Base-by-base conservation (phyloP, 306 rosid species). In the Quercus bicolor region DNA sequence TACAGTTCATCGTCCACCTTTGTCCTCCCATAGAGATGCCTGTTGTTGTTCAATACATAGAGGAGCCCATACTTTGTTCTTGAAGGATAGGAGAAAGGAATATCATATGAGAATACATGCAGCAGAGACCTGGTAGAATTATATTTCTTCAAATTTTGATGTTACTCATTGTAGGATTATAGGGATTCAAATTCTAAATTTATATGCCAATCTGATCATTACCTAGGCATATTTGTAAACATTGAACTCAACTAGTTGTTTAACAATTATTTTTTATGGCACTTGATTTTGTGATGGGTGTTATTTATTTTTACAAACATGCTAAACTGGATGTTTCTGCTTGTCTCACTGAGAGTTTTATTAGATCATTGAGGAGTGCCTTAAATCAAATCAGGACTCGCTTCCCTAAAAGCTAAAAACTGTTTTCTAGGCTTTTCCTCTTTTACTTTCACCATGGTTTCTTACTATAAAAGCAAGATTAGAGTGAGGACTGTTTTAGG, bases 21-120 rank as follows among this genome's bases (percentile, higher is more conserved):
- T 69, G 60, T 81, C 77, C 72, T 13, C 53, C 84, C 79, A 77
- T 75, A 56, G 81, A 74, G 70, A 78, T 74, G 81, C 73, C 7
- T 34, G 4, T 3, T 11, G 15, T 79, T 75, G 81, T 73, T 53
- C 76, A 55, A 75, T 80, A 68, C 74, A 68, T 79, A 61, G 71
- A 73, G 77, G 76, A 70, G 77, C 55, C 71, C 56, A 75, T 69
- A 75, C 7, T 57, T 57, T 56, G n/a, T 24, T 83, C 68, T 68
- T 65, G 68, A 68, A 77, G 85, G 82, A 78, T 52, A 20, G 45
- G 56, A 70, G 66, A 55, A 77, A 70, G 48, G 71, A 24, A 60
- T 34, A 61, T 45, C 57, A 57, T 21, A 45, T 77, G 59, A 80
- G 79, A 21, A 52, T 59, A 68, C 62, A 56, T 24, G 54, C 68